Percentiles rank a stretch among this genome's conserved stretches.
Evolutionary conservation across 176 grass and related monocot genomes (phyloP).

Genomic region (Poa annua): DNA sequence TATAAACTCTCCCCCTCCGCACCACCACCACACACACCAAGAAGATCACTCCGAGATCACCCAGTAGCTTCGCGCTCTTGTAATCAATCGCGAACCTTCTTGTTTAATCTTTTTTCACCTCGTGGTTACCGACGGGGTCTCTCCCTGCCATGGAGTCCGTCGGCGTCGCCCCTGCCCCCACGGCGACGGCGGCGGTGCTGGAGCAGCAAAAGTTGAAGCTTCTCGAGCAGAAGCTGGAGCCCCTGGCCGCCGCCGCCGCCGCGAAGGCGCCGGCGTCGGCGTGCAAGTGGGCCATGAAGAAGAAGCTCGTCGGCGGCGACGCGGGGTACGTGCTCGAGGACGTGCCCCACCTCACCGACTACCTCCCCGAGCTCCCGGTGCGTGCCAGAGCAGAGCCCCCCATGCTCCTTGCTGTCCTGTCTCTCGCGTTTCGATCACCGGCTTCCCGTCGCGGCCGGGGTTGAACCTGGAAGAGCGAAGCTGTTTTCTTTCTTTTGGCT

Average conservation of each 20-base stretch:
- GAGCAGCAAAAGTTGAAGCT: constrained; percentile 42
- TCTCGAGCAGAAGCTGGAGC: constrained; percentile 48
- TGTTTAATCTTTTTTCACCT: background rate
- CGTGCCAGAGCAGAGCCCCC: constrained; percentile 34
- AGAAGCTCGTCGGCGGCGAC: constrained; percentile 75
- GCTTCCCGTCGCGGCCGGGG: constrained; percentile 23
- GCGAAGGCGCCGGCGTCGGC: constrained; percentile 31
- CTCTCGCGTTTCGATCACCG: constrained; percentile 26
- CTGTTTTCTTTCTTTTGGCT: no score
- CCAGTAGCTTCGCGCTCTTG: background rate
- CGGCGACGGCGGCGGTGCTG: constrained; percentile 16
- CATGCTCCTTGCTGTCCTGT: constrained; percentile 19
- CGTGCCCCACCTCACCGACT: constrained; percentile 92
- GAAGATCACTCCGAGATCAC: constrained; percentile 28
- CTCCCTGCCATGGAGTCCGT: constrained; percentile 48
- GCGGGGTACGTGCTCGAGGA: constrained; percentile 90
- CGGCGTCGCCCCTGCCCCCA: constrained; percentile 40
- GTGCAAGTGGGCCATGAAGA: constrained; percentile 50
- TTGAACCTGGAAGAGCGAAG: no score
- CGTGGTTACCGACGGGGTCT: constrained; percentile 4
- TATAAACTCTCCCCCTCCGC: constrained; percentile 25
- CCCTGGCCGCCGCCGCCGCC: constrained; percentile 25
- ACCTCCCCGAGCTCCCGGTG: constrained; percentile 74
- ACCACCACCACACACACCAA: constrained; percentile 14
- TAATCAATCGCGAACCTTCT: constrained; percentile 6